Evolutionary conservation across 495 filamentous ascomycete genomes (phyloP).

Genomic region (Cetradonia linearis): DNA sequence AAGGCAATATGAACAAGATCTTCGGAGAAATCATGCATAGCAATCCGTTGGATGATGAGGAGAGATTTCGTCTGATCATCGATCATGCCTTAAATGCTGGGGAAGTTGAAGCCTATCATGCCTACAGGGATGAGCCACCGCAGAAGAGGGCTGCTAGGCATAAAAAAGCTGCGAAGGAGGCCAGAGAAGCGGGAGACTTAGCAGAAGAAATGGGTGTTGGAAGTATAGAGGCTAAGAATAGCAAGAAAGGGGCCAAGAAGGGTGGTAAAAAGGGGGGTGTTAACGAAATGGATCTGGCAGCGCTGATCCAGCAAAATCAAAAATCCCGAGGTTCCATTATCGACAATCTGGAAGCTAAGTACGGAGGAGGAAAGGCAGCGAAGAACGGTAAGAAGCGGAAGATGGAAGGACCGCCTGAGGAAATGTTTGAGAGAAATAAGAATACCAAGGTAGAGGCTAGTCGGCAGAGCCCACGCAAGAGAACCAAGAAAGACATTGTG

Average conservation of each 20-base stretch:
- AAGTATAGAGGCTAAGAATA: constrained; percentile 30
- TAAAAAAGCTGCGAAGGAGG: constrained; percentile 54
- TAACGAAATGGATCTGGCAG: constrained; percentile 41
- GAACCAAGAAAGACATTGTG: constrained; percentile 1
- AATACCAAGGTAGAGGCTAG: constrained; percentile 27
- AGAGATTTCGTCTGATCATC: constrained; percentile 69
- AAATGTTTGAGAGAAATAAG: constrained; percentile 50
- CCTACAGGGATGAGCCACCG: constrained; percentile 62
- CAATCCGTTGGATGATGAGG: constrained; percentile 75
- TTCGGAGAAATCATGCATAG: constrained; percentile 81
- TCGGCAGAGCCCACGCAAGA: neutral
- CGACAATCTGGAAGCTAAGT: constrained; percentile 63
- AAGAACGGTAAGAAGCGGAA: constrained; percentile 28
- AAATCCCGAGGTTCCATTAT: constrained; percentile 47
- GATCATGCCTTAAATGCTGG: constrained; percentile 64
- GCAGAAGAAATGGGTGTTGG: constrained; percentile 53
- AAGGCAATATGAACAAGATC: constrained; percentile 64
- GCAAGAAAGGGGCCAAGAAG: constrained; percentile 28
- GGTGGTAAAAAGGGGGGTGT: constrained; percentile 29
- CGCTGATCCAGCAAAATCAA: constrained; percentile 49
- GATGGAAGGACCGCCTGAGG: constrained; percentile 51
- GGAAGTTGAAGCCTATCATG: constrained; percentile 52
- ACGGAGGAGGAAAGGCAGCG: constrained; percentile 31
- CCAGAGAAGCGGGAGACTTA: constrained; percentile 58
- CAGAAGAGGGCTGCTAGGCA: constrained; percentile 44